Percentiles rank a stretch among this genome's conserved stretches.
These are phyloP conservation scores for Dalbergia cultrata DNA, from an alignment of 306 rosid species.

Conservation along the genomic window DNA sequence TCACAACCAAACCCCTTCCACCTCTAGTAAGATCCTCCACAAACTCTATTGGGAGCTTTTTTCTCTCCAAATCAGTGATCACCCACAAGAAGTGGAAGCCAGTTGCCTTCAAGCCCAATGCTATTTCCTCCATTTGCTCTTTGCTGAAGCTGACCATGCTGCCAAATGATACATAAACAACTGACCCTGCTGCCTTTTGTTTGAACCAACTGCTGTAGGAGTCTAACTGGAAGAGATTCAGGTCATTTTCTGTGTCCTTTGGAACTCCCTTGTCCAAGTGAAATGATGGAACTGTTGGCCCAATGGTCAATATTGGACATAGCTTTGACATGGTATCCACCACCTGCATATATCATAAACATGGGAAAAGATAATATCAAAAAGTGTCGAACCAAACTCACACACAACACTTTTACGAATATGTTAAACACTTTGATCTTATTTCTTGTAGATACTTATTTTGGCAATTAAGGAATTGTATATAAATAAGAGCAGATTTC, in stretches of 20 bases:
- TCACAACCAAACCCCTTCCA: slow-evolving; percentile 59
- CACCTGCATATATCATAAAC: slow-evolving; percentile 45
- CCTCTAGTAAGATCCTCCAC: slow-evolving; percentile 32
- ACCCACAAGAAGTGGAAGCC: slow-evolving; percentile 68
- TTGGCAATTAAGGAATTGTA: too few species aligned
- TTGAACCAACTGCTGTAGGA: slow-evolving; percentile 55
- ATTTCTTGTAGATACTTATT: too few species aligned
- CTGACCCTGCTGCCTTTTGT: slow-evolving; percentile 54
- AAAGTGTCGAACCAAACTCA: slow-evolving; percentile 3
- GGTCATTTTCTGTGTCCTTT: slow-evolving; percentile 58
- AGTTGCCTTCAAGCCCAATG: slow-evolving; percentile 49
- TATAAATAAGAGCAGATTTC: too few species aligned
- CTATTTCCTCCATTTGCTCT: slow-evolving; percentile 64
- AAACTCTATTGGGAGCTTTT: slow-evolving; percentile 44
- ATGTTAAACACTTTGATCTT: too few species aligned
- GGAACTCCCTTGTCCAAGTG: slow-evolving; percentile 56
- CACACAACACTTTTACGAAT: background rate
- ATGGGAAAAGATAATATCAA: slow-evolving; percentile 1
- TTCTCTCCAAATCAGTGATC: slow-evolving; percentile 46
- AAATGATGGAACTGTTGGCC: slow-evolving; percentile 66
- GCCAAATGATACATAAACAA: slow-evolving; percentile 66
- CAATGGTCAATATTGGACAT: slow-evolving; percentile 61
- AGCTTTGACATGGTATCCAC: slow-evolving; percentile 66
- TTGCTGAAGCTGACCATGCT: slow-evolving; percentile 57
- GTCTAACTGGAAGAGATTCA: slow-evolving; percentile 52